phyloP scores from a whole-genome alignment of 805 yeast species.

The Clavispora asparagi region DNA sequence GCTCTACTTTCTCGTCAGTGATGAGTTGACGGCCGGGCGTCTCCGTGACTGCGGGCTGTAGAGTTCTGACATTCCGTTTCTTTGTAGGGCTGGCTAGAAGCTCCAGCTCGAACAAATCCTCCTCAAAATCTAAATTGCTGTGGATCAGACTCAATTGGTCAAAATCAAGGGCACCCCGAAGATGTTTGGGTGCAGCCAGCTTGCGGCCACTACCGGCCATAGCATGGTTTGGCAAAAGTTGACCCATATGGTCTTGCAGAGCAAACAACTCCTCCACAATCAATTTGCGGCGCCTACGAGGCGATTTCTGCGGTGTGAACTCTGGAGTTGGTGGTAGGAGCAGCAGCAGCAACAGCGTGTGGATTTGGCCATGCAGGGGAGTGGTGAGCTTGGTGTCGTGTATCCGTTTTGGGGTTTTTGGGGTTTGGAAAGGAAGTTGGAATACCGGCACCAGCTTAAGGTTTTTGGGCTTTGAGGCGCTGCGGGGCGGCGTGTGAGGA shows the following conservation, averaged over 20 bases:
- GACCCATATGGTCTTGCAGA: constrained; percentile 17
- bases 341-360: background rate
- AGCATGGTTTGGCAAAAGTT: constrained; percentile 33
- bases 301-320: constrained; percentile 30
- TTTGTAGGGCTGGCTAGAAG: constrained; percentile 19
- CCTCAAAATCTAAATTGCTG: constrained; percentile 23
- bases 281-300: constrained; percentile 16
- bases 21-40: constrained; percentile 36
- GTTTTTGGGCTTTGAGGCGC: background rate
- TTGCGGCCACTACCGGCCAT: constrained; percentile 35
- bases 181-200: constrained; percentile 7
- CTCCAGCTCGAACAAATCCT: constrained; percentile 11
- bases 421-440: background rate
- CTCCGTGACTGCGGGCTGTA: background rate
- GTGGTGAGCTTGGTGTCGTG: background rate
- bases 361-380: background rate
- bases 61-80: constrained; percentile 12
- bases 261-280: constrained; percentile 7
- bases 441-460: background rate
- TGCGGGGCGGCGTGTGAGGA: background rate
- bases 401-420: background rate
- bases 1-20: constrained; percentile 25
- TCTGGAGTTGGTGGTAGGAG: constrained; percentile 25
- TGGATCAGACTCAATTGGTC: constrained; percentile 16
- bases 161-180: constrained; percentile 13